Conservation (phyloP, 2,329 filamentous ascomycete species). For the Arthrobotrys conoides region DNA sequence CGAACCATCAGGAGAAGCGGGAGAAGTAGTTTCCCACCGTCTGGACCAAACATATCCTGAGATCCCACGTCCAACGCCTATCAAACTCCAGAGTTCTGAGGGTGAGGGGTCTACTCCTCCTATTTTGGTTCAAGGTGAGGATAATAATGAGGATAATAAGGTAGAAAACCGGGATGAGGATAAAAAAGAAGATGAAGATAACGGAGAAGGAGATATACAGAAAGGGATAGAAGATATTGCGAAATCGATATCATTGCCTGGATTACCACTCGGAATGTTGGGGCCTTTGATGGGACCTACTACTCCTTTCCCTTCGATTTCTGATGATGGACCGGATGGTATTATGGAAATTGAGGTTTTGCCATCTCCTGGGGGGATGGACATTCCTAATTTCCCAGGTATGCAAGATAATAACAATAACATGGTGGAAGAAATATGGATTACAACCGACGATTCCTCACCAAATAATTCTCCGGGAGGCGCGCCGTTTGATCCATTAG, state of each 20-base stretch:
- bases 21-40: conserved; percentile 37
- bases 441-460: conserved; percentile 14
- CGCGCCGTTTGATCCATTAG: conserved; percentile 21
- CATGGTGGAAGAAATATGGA: conserved; percentile 51
- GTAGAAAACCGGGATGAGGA: not conserved
- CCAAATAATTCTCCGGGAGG: not conserved
- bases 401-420: conserved; percentile 2
- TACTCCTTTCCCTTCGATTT: not conserved
- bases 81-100: conserved; percentile 16
- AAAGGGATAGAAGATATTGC: not conserved
- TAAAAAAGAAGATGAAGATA: not conserved
- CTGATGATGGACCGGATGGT: conserved; percentile 12
- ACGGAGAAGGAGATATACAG: not conserved
- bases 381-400: not conserved
- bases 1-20: not conserved
- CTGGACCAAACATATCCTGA: conserved; percentile 42
- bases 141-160: not conserved
- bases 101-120: not conserved
- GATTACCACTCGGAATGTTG: conserved; percentile 29
- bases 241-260: conserved; percentile 2
- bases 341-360: conserved; percentile 39
- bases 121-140: not conserved
- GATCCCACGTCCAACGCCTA: conserved; percentile 28
- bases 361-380: not conserved
- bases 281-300: conserved; percentile 14